These are phyloP conservation scores for Neurospora sp. DNA, from an alignment of 495 filamentous ascomycete species.

Conservation along the genomic window DNA sequence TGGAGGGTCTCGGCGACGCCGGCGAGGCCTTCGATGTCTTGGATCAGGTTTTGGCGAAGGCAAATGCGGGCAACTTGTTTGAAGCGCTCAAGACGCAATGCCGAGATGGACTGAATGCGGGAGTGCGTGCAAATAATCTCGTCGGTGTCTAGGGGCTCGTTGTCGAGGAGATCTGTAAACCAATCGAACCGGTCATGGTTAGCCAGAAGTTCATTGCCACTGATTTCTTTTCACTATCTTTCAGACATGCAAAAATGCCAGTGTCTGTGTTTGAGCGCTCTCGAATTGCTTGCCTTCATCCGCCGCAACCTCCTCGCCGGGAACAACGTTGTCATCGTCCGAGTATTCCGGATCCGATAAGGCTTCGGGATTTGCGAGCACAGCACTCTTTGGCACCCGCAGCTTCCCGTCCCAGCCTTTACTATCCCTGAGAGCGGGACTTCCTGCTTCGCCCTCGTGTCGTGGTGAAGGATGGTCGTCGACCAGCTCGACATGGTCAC, in stretches of 20 bases:
- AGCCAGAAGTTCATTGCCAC: neutral
- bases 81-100: constrained; percentile 75
- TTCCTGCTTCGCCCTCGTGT: constrained; percentile 29
- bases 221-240: neutral
- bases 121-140: constrained; percentile 88
- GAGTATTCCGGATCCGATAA: constrained; percentile 77
- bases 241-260: neutral
- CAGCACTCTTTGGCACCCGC: constrained; percentile 52
- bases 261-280: neutral
- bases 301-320: constrained; percentile 64
- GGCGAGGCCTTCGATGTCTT: constrained; percentile 62
- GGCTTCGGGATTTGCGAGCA: constrained; percentile 65
- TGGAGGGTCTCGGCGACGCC: constrained; percentile 51
- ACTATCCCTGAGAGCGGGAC: constrained; percentile 43
- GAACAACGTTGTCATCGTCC: constrained; percentile 64
- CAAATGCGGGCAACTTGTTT: constrained; percentile 68
- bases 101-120: constrained; percentile 68
- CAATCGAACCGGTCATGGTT: neutral
- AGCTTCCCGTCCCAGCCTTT: constrained; percentile 94
- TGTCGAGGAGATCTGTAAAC: constrained; percentile 43
- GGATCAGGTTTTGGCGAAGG: constrained; percentile 87
- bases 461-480: constrained; percentile 28
- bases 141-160: constrained; percentile 43
- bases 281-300: constrained; percentile 57
- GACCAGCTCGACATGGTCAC: constrained; percentile 31